These are phyloP conservation scores for Amanita muscaria DNA, from an alignment of 768 basidiomycete species.

Conservation along the genomic window DNA sequence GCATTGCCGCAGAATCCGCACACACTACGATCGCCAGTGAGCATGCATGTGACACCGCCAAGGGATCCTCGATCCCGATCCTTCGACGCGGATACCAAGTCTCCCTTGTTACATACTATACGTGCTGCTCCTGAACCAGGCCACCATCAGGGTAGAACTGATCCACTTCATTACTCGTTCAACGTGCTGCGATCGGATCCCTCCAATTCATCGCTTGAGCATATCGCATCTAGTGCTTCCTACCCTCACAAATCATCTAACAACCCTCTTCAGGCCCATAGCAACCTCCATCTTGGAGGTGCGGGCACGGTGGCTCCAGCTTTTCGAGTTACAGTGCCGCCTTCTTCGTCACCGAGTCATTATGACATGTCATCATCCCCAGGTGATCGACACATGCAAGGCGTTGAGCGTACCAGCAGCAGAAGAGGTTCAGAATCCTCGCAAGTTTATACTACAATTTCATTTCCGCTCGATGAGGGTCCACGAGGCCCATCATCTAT, in stretches of 20 bases:
- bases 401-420: not conserved
- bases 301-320: slow-evolving; percentile 25
- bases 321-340: slow-evolving; percentile 28
- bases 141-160: not conserved
- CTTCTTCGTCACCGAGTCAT: slow-evolving; percentile 1
- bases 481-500: not conserved
- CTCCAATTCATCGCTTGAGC: slow-evolving; percentile 31
- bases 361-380: not conserved
- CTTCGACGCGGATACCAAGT: slow-evolving; percentile 4
- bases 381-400: not conserved
- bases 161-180: slow-evolving; percentile 26
- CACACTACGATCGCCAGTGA: slow-evolving; percentile 5
- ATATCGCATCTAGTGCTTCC: slow-evolving; percentile 33
- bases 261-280: not conserved
- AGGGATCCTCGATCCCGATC: slow-evolving; percentile 9
- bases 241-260: slow-evolving; percentile 19
- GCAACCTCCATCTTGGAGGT: slow-evolving; percentile 13
- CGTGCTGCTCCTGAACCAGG: not conserved
- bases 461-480: slow-evolving; percentile 4
- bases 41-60: not conserved
- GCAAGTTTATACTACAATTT: slow-evolving; percentile 2
- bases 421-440: slow-evolving; percentile 4
- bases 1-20: slow-evolving; percentile 4
- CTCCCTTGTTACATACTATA: not conserved
- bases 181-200: slow-evolving; percentile 38